A percentile compares a stretch with the other conserved stretches of the same genome.
phyloP scores from a whole-genome alignment of 2,329 filamentous ascomycete species.

The Coniosporium uncinatum region DNA sequence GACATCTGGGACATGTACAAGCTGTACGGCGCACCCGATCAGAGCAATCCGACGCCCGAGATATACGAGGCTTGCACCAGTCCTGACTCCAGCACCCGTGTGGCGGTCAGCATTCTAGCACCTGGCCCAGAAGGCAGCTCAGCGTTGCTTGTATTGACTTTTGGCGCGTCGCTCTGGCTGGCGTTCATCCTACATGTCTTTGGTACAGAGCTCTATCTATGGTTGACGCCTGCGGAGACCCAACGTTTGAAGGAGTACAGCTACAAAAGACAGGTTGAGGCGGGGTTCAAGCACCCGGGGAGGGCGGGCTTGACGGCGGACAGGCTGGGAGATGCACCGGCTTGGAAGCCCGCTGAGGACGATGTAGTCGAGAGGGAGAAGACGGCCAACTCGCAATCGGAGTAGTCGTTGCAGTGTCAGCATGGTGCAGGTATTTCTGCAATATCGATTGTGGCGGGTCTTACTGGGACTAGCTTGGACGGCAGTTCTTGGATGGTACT shows the following conservation, averaged over 20 bases:
- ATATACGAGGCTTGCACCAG: not conserved
- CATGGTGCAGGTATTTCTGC: no score
- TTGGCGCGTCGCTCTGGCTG: slow-evolving; percentile 1
- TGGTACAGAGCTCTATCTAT: slow-evolving; percentile 2
- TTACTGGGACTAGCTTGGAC: no score
- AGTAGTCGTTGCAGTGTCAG: no score
- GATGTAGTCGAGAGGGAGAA: no score
- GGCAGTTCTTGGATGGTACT: no score
- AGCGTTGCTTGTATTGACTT: not conserved
- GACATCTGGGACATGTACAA: no score
- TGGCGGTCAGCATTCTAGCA: not conserved
- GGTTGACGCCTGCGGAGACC: slow-evolving; percentile 1
- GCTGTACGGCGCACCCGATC: no score
- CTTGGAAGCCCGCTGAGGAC: not conserved
- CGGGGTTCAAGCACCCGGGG: not conserved
- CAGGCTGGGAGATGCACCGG: not conserved
- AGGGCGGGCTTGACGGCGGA: not conserved
- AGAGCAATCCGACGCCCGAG: not conserved
- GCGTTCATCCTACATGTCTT: slow-evolving; percentile 1
- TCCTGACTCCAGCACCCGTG: not conserved
- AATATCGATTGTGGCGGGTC: no score
- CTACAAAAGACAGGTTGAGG: slow-evolving; percentile 2
- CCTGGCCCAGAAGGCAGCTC: not conserved
- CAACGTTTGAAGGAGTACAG: not conserved
- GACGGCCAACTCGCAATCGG: no score